Evolutionary conservation across 345 rosid genomes (phyloP), one percentile per base, ranked within the genome.

Genomic region (Salix suchowensis): DNA sequence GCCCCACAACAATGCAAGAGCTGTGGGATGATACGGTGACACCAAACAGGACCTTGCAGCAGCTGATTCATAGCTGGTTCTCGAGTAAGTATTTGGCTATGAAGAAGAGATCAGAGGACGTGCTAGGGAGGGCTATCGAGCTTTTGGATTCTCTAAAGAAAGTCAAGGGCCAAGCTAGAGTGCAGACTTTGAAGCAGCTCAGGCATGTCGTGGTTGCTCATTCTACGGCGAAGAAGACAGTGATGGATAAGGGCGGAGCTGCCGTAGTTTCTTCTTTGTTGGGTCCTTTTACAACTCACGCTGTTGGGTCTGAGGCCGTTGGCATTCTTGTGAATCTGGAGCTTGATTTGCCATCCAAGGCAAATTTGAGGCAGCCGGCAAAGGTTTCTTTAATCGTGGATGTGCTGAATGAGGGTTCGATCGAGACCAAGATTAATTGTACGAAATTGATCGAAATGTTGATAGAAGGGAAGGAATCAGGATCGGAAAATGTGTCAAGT

Each of bases 1-100:
- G 94, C 73, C 94, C 94, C 62, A 89, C 92, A 7, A 90, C 92
- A 65, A 90, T 90, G 92, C 92, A 90, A 72, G 94, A 90, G 84
- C 91, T 88, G 6, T 90, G 94, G 94, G 92, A 87, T 68, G 87
- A 89, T 73, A 78, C 89, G 14, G 40, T 90, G 34, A 90, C 92
- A 4, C 90, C 94, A 7, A 89, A 90, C 72, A 87, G 72, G 65
- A 90, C 94, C 21, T 89, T 90, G 50, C 77, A 86, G 52, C 92
- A 90, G 26, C 79, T 90, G 83, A 90, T 88, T 74, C 77, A 84
- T 68, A 84, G 86, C 68, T 90, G 94, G 92, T 90, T 87, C 72
- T 84, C 88, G n/a, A 91, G 87, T 46, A 89, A 86, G 76, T 89
- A 87, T 79, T 75, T 88, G 62, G 80, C 83, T 7, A 81, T 85